These are phyloP conservation scores for Buxus sempervirens DNA, from an alignment of 164 flowering plant species.

Conservation along the genomic window DNA sequence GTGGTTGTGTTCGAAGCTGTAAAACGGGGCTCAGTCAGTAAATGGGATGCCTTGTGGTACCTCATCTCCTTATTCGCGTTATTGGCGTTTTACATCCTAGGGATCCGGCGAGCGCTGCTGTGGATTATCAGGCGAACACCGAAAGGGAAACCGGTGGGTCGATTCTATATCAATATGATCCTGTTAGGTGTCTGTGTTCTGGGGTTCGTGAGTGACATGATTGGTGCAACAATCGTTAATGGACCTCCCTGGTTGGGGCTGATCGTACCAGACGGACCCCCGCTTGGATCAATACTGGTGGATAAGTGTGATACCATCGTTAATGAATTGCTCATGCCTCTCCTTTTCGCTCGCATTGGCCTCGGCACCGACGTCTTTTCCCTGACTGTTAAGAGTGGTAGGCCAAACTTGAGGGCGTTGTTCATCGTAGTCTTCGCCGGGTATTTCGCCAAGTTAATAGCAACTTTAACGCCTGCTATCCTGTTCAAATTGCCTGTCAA, in stretches of 20 bases:
- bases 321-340: constrained; percentile 50
- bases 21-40: constrained; percentile 22
- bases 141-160: constrained; percentile 45
- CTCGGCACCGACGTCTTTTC: constrained; percentile 30
- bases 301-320: constrained; percentile 47
- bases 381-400: constrained; percentile 16
- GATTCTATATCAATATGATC: constrained; percentile 31
- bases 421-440: constrained; percentile 26
- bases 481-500: constrained; percentile 33
- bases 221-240: constrained; percentile 42
- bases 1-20: constrained; percentile 34
- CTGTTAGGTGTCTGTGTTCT: constrained; percentile 32
- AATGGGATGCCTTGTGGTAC: constrained; percentile 21
- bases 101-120: constrained; percentile 14
- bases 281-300: constrained; percentile 57
- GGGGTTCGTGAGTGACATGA: constrained; percentile 42
- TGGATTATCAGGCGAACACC: constrained; percentile 49
- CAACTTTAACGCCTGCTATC: constrained; percentile 24
- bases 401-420: constrained; percentile 29
- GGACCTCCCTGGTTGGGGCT: constrained; percentile 65
- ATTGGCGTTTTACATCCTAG: constrained; percentile 1
- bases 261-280: constrained; percentile 72
- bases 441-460: constrained; percentile 29
- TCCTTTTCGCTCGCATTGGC: constrained; percentile 42
- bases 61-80: constrained; percentile 15